phyloP scores from a whole-genome alignment of 148 eudicot genomes.

The Pharnaceum exiguum region DNA sequence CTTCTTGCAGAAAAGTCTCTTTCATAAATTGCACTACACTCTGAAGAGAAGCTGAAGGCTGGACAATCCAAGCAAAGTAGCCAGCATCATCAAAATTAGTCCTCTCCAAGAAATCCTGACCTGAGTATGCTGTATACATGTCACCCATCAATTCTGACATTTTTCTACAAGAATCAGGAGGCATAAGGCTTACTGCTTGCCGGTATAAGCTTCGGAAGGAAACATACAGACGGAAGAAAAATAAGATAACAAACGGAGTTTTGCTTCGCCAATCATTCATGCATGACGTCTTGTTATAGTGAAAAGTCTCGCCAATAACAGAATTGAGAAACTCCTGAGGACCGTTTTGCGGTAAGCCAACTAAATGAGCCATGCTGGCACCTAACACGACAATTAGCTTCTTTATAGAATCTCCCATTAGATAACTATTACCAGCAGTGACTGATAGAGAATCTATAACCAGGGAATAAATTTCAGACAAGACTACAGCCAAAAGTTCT shows the following conservation, averaged over 20 bases:
- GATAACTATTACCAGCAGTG: constrained; percentile 74
- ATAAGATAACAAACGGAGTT: constrained; percentile 44
- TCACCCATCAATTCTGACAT: constrained; percentile 62
- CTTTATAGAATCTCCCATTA: constrained; percentile 51
- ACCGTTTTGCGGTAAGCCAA: constrained; percentile 31
- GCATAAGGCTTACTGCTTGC: constrained; percentile 67
- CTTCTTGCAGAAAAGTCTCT: constrained; percentile 30
- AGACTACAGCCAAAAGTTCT: constrained; percentile 56
- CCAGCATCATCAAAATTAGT: constrained; percentile 44
- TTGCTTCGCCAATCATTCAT: constrained; percentile 14
- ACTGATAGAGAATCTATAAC: constrained; percentile 69
- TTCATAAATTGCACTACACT: constrained; percentile 34
- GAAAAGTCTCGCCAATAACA: constrained; percentile 31
- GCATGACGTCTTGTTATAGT: constrained; percentile 14
- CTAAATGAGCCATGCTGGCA: constrained; percentile 45
- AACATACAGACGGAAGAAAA: constrained; percentile 68
- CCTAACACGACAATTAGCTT: constrained; percentile 42
- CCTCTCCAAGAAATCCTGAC: constrained; percentile 61
- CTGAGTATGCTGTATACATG: constrained; percentile 50
- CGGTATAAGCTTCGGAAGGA: constrained; percentile 68
- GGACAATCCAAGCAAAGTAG: constrained; percentile 68
- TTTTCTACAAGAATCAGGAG: constrained; percentile 56
- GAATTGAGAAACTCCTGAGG: constrained; percentile 28
- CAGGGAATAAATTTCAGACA: constrained; percentile 61
- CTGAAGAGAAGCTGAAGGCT: constrained; percentile 62